Base-by-base conservation (phyloP, 1,139 yeast genomes). In the Kodamaea sp. region DNA sequence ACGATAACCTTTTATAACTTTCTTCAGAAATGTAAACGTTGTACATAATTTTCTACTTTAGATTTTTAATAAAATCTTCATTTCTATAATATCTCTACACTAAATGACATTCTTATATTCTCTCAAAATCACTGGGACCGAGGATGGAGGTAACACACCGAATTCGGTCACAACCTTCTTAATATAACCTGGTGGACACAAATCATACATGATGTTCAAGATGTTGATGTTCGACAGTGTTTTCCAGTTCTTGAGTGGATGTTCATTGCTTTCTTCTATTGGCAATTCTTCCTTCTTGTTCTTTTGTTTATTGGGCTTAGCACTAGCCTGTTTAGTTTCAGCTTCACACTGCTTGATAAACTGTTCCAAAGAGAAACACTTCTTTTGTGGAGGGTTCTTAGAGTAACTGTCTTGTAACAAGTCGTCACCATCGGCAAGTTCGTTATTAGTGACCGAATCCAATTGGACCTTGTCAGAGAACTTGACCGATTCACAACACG, bases 91-190 rank as follows among this genome's bases (percentile, higher is more conserved):
- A 8, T 11, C 12, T n/a, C 20, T 15, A 15, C 20, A n/a, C 30
- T 37, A 41, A 32, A 41, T 32, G 26, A 41, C 44, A 51, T 72
- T 74, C 63, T 87, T 87, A 63, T 92, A 92, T 61, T 92, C 98
- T 63, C 97, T 79, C 53, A 92, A 72, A 45, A 92, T 88, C 32
- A 92, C 97, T 25, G 98, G 98, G 44, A 92, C 97, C 2, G 97
- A 88, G 7, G 96, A 86, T 32, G 98, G 96, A 6, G 98, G 98
- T 49, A 94, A 73, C 5, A 96, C 88, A 22, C 99, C 99, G 47
- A 90, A 79, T 59, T 92, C 99, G 2, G 98, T 92, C 37, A 94
- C 87, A 43, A 94, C 90, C 67, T 94, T 92, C 60, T 90, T 89
- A 53, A 92, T 88, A 53, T 86, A 87, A 49, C 83, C 89, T 12